Evolutionary conservation across 768 basidiomycete species (phyloP), one percentile per base, ranked within the genome.

Genomic region (Agaricus blazei): DNA sequence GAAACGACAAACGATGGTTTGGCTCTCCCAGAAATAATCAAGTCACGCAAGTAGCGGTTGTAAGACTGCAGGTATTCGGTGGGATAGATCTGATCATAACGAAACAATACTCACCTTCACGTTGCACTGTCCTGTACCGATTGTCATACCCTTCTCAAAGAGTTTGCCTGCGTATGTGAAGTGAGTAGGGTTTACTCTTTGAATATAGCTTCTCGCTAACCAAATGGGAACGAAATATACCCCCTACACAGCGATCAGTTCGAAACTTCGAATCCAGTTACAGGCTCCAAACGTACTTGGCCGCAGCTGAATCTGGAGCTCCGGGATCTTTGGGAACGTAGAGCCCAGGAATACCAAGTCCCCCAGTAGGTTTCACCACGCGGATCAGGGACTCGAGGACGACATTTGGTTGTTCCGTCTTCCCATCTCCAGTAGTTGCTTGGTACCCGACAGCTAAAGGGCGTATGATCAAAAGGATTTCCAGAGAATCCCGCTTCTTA

Each of bases 301-400:
- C 76, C 12, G 77, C 67, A 49, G 77, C 76, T 15, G 74, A 72
- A 60, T 80, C 78, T 9, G 78, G 77, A 15, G 80, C 81, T 15
- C 80, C 80, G 1, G 81, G 81, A 59, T 82, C 81, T 52, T 71
- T 76, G 15, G 80, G 79, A 4, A 83, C 81, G 56, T 81, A 81
- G 4, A 82, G 63, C 1, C 81, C 80, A 0, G 81, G 81, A 57
- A 82, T 77, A 2, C 81, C 81, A n/a, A 83, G 68, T 5, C 81
- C 80, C 1, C 80, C 81, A 19, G 79, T 80, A 12, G 80, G 75
- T 28, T 78, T 74, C 1, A 80, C 78, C 37, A 79, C 77, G n/a
- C 70, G 65, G 54, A 82, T 77, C 31, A 82, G 70, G 11, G 68
- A 72, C 58, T 79, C 77, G 24, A 83, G 71, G 5, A 83, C 77